Conservation (phyloP, 2,329 filamentous ascomycete genomes). For the Plectosphaerella sp. region DNA sequence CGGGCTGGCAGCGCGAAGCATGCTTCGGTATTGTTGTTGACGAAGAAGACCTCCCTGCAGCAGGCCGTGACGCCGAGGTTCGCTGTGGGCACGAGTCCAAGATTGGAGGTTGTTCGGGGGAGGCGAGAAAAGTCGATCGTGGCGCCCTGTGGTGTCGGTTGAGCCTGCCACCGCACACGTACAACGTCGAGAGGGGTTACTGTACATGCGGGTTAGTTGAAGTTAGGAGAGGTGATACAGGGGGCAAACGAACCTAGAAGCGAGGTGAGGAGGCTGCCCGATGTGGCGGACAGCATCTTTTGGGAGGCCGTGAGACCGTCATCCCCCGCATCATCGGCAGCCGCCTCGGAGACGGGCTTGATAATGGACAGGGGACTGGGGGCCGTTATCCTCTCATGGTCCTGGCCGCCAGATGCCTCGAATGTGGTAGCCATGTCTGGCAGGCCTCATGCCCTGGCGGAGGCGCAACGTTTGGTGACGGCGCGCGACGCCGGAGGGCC, state of each 20-base stretch:
- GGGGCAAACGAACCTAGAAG: constrained; percentile 63
- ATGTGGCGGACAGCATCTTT: constrained; percentile 92
- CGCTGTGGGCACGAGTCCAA: constrained; percentile 66
- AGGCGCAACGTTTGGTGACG: neutral
- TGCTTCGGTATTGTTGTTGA: constrained; percentile 76
- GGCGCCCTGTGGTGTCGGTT: constrained; percentile 49
- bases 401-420: constrained; percentile 13
- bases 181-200: constrained; percentile 97
- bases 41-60: constrained; percentile 96
- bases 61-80: constrained; percentile 91
- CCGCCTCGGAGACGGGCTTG: constrained; percentile 18
- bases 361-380: constrained; percentile 23
- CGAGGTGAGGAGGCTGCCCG: constrained; percentile 85
- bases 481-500: neutral
- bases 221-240: neutral
- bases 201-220: constrained; percentile 27
- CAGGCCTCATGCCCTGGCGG: constrained; percentile 9
- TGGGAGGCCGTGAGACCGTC: constrained; percentile 75
- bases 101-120: constrained; percentile 49
- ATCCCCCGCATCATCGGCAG: constrained; percentile 21
- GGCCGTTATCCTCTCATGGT: constrained; percentile 21
- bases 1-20: constrained; percentile 69
- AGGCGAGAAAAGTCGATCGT: constrained; percentile 52
- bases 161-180: constrained; percentile 88
- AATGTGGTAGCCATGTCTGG: constrained; percentile 9